phyloP scores from a whole-genome alignment of 768 basidiomycete genomes.

The Lactifluus piperatus region DNA sequence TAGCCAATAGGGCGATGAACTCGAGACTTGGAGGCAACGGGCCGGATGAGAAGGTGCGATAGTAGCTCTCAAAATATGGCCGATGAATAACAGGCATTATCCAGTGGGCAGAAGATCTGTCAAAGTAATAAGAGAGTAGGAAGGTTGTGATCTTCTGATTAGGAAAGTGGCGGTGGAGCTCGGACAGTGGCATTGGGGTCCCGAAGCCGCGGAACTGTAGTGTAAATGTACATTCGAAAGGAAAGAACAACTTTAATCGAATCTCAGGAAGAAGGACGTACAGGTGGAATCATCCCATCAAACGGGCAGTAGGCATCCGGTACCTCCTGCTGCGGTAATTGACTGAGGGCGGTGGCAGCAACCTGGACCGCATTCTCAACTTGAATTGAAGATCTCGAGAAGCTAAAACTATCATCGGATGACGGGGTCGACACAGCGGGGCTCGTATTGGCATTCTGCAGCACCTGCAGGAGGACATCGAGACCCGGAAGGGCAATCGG shows the following conservation, averaged over 20 bases:
- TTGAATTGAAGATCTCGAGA: background rate
- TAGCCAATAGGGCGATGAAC: constrained; percentile 21
- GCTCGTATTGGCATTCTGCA: constrained; percentile 10
- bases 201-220: constrained; percentile 6
- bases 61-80: constrained; percentile 20
- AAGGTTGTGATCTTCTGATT: constrained; percentile 20
- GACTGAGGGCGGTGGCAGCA: constrained; percentile 18
- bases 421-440: background rate
- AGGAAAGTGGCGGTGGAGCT: constrained; percentile 19
- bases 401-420: background rate
- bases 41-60: constrained; percentile 17
- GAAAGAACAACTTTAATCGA: background rate
- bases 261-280: background rate
- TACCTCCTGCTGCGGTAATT: constrained; percentile 18
- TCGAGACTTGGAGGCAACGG: constrained; percentile 18
- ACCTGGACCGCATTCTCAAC: constrained; percentile 17
- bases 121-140: constrained; percentile 21
- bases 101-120: constrained; percentile 21
- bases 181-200: background rate
- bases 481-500: constrained; percentile 14
- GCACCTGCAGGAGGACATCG: constrained; percentile 20
- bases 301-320: background rate
- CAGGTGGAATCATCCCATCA: background rate
- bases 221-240: background rate
- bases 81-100: constrained; percentile 20